phyloP scores from a whole-genome alignment of 495 filamentous ascomycete species.

The Margaritispora aquatica region DNA sequence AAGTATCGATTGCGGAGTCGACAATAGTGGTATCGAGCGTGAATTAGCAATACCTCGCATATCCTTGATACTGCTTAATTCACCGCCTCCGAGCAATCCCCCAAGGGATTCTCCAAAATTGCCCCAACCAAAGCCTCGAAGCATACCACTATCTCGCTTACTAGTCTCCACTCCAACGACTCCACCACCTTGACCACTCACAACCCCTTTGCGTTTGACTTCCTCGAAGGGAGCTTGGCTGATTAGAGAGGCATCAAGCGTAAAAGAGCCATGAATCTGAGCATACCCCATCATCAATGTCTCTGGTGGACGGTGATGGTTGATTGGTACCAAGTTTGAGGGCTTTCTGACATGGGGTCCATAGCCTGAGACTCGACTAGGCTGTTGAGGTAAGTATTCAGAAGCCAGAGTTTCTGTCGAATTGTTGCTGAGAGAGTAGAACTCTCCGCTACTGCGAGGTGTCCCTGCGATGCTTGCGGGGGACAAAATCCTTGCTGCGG shows the following conservation, averaged over 20 bases:
- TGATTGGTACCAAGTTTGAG: constrained; percentile 48
- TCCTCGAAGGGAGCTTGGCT: constrained; percentile 90
- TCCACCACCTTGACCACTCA: constrained; percentile 79
- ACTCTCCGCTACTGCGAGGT: constrained; percentile 86
- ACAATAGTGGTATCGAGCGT: constrained; percentile 79
- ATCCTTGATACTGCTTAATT: constrained; percentile 87
- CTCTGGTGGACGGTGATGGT: constrained; percentile 51
- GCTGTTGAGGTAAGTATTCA: constrained; percentile 71
- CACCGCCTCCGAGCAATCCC: constrained; percentile 75
- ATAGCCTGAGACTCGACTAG: constrained; percentile 39
- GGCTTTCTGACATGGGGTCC: constrained; percentile 53
- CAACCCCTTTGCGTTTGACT: constrained; percentile 87
- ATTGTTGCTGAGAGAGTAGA: constrained; percentile 89
- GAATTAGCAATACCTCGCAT: constrained; percentile 79
- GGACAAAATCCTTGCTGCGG: constrained; percentile 53
- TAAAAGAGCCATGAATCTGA: constrained; percentile 89
- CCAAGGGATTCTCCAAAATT: constrained; percentile 82
- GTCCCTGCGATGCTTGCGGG: constrained; percentile 62
- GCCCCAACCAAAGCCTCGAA: constrained; percentile 83
- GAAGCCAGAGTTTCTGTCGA: constrained; percentile 90
- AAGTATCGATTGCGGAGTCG: constrained; percentile 92
- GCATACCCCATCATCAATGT: constrained; percentile 97
- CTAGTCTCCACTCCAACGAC: constrained; percentile 73
- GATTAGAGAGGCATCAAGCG: constrained; percentile 83
- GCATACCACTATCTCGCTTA: constrained; percentile 72